phyloP scores from a whole-genome alignment of 2,329 filamentous ascomycete genomes.

The Beauveria asiatica region DNA sequence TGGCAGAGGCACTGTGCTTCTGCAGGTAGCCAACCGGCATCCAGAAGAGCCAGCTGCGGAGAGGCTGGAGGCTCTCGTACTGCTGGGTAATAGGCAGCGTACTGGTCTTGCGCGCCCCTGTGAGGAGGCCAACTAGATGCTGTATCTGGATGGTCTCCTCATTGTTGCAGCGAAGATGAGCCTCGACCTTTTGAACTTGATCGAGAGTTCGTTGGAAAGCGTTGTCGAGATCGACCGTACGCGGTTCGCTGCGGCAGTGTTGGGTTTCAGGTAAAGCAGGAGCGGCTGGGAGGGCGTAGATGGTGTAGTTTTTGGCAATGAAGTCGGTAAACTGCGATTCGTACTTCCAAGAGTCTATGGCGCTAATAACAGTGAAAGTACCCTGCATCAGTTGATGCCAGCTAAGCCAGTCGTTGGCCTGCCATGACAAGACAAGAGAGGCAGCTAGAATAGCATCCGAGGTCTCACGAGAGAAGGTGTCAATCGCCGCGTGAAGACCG shows the following conservation, averaged over 20 bases:
- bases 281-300: slow-evolving; percentile 44
- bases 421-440: slow-evolving; percentile 89
- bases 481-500: slow-evolving; percentile 80
- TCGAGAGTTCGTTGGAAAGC: slow-evolving; percentile 58
- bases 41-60: slow-evolving; percentile 94
- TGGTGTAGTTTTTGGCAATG: slow-evolving; percentile 70
- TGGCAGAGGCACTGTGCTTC: slow-evolving; percentile 64
- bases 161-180: slow-evolving; percentile 58
- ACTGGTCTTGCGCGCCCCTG: slow-evolving; percentile 62
- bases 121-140: slow-evolving; percentile 64
- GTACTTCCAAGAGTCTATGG: slow-evolving; percentile 87
- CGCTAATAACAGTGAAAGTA: slow-evolving; percentile 79
- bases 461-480: slow-evolving; percentile 72
- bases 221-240: slow-evolving; percentile 57
- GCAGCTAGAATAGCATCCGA: slow-evolving; percentile 88
- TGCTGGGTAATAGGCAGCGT: slow-evolving; percentile 69
- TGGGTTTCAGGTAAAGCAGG: slow-evolving; percentile 54
- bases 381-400: slow-evolving; percentile 93
- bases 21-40: slow-evolving; percentile 79
- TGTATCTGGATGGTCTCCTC: slow-evolving; percentile 61
- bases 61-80: slow-evolving; percentile 79
- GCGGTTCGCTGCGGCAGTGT: slow-evolving; percentile 51
- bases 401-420: slow-evolving; percentile 88
- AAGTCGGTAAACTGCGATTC: slow-evolving; percentile 80
- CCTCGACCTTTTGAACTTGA: slow-evolving; percentile 60